Evolutionary conservation across 1,139 yeast species (phyloP).

Genomic region (Groenewaldozyma auringiensis): DNA sequence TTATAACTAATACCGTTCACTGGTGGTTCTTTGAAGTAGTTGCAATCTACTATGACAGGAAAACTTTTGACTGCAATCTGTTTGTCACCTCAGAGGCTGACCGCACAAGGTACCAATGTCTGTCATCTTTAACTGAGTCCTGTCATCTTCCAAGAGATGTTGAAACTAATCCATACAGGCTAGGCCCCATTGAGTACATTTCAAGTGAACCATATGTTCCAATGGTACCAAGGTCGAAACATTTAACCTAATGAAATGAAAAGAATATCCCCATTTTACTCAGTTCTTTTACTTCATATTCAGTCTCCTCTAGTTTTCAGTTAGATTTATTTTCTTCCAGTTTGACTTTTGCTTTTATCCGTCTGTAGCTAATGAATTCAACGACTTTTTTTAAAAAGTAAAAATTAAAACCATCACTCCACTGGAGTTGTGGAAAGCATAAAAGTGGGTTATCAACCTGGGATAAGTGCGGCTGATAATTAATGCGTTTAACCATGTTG

Average conservation of each 20-base stretch:
- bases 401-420: too few species aligned
- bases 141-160: not conserved
- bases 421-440: too few species aligned
- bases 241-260: too few species aligned
- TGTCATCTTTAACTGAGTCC: not conserved
- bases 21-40: constrained; percentile 1
- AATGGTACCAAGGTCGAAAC: not conserved
- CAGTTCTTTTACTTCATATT: too few species aligned
- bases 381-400: too few species aligned
- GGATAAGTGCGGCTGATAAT: too few species aligned
- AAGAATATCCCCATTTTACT: too few species aligned
- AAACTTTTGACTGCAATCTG: not conserved
- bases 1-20: not conserved
- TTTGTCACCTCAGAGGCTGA: not conserved
- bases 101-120: not conserved
- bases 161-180: not conserved
- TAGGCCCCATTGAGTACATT: not conserved
- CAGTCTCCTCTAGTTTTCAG: too few species aligned
- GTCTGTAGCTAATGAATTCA: not conserved
- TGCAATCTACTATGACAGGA: not conserved
- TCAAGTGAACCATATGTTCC: not conserved
- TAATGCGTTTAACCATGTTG: too few species aligned
- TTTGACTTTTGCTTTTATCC: too few species aligned
- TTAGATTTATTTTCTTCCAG: too few species aligned
- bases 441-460: too few species aligned